Evolutionary conservation across 805 yeast genomes (phyloP).

Genomic region (Kuraishia floccosa): DNA sequence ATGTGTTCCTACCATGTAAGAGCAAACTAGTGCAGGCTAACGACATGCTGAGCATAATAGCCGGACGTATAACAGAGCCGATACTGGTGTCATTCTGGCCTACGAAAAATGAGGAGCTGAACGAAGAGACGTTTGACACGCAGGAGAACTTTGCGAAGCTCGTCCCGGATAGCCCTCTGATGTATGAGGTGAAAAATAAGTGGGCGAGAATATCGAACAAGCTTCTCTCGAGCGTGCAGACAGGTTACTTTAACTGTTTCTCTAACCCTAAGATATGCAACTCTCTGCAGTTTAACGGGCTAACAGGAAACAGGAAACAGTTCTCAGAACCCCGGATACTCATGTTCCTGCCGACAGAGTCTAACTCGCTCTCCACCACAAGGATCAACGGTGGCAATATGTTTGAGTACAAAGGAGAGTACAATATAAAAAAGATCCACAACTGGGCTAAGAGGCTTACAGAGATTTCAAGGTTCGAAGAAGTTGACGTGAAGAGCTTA

Average conservation of each 20-base stretch:
- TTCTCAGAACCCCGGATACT: conserved; percentile 14
- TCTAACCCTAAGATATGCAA: conserved; percentile 38
- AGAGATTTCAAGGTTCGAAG: conserved; percentile 30
- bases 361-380: too few species aligned
- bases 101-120: conserved; percentile 28
- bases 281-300: conserved; percentile 30
- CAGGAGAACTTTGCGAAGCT: conserved; percentile 20
- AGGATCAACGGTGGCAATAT: conserved; percentile 33
- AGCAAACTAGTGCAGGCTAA: conserved; percentile 22
- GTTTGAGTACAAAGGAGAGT: conserved; percentile 24
- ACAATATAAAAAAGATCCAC: conserved; percentile 16
- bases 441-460: conserved; percentile 36
- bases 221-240: conserved; percentile 22
- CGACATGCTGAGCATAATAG: conserved; percentile 33
- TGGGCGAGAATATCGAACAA: conserved; percentile 52
- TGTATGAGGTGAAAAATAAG: conserved; percentile 35
- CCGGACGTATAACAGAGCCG: conserved; percentile 39
- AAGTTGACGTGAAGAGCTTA: conserved; percentile 12
- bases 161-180: conserved; percentile 33
- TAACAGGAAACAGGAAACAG: conserved; percentile 9
- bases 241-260: conserved; percentile 54
- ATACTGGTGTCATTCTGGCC: conserved; percentile 61
- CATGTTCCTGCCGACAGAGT: conserved; percentile 41
- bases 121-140: conserved; percentile 17
- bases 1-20: conserved; percentile 29